These are phyloP conservation scores for Microbotryum scabiosae DNA, from an alignment of 1,284 basidiomycete genomes.

Conservation along the genomic window DNA sequence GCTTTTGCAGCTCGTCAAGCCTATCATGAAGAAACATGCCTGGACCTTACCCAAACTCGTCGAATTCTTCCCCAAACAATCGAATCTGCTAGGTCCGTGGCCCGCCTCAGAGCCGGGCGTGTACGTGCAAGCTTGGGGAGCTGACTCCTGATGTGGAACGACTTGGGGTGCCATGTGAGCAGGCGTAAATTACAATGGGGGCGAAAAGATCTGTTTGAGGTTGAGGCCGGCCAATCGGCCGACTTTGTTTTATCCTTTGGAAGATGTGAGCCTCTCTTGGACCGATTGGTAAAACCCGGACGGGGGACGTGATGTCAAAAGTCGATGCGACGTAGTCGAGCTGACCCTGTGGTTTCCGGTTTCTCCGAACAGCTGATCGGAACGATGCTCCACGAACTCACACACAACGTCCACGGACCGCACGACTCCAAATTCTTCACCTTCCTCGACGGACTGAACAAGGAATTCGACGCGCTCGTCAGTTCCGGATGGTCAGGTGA, in stretches of 20 bases:
- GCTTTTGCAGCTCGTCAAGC: constrained; percentile 55
- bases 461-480: constrained; percentile 68
- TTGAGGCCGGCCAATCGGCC: constrained; percentile 61
- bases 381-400: constrained; percentile 84
- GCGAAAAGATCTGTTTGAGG: constrained; percentile 69
- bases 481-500: constrained; percentile 62
- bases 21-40: constrained; percentile 71
- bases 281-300: too few relatives aligned
- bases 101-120: not conserved
- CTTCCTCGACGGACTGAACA: constrained; percentile 62
- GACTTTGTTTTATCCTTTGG: constrained; percentile 64
- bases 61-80: constrained; percentile 73
- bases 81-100: constrained; percentile 57
- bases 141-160: not conserved
- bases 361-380: constrained; percentile 39
- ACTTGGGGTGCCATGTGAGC: constrained; percentile 4
- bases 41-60: constrained; percentile 57
- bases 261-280: constrained; percentile 42
- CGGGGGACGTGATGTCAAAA: too few relatives aligned
- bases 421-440: constrained; percentile 74
- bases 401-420: constrained; percentile 59
- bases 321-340: too few relatives aligned
- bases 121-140: too few relatives aligned
- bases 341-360: too few relatives aligned
- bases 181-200: constrained; percentile 54